A percentile compares a stretch with the other conserved stretches of the same genome.
Conservation (phyloP, 208 protist species). For the Zelonia costaricensis region DNA sequence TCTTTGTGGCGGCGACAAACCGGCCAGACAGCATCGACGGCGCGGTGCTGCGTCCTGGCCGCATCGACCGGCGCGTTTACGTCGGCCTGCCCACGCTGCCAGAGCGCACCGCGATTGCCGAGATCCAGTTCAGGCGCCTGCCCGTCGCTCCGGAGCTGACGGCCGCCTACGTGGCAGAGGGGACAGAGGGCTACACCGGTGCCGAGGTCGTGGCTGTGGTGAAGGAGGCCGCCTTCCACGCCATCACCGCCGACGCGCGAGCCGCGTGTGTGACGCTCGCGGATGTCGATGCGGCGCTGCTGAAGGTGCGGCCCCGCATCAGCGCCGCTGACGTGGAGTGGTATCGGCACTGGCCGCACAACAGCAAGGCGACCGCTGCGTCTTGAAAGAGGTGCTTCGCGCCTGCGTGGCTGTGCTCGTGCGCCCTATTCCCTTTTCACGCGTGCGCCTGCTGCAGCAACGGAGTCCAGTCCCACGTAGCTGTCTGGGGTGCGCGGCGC, state of each 20-base stretch:
- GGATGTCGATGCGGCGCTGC: constrained; percentile 66
- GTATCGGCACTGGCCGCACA: constrained; percentile 58
- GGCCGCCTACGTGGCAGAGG: constrained; percentile 41
- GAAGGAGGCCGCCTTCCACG: constrained; percentile 89
- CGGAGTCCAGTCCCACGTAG: too few relatives aligned
- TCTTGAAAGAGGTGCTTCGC: too few relatives aligned
- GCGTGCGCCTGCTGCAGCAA: too few relatives aligned
- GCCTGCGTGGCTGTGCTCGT: too few relatives aligned
- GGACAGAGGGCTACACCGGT: constrained; percentile 89
- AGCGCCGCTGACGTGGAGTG: constrained; percentile 50
- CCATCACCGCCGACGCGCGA: constrained; percentile 65
- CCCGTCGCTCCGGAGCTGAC: constrained; percentile 59
- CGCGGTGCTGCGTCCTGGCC: constrained; percentile 91
- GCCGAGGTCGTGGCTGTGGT: constrained; percentile 94
- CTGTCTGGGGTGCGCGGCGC: too few relatives aligned
- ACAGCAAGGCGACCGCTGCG: neutral
- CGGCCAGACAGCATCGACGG: constrained; percentile 88
- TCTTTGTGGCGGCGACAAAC: constrained; percentile 95
- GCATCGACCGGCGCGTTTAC: constrained; percentile 94
- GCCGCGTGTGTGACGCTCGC: constrained; percentile 35
- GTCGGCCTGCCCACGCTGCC: constrained; percentile 81
- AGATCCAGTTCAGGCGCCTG: constrained; percentile 76
- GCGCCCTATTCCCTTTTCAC: too few relatives aligned
- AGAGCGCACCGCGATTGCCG: constrained; percentile 86
- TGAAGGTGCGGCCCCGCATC: constrained; percentile 59